Conservation (phyloP, 345 rosid genomes). For the Cardamine resedifolia region DNA sequence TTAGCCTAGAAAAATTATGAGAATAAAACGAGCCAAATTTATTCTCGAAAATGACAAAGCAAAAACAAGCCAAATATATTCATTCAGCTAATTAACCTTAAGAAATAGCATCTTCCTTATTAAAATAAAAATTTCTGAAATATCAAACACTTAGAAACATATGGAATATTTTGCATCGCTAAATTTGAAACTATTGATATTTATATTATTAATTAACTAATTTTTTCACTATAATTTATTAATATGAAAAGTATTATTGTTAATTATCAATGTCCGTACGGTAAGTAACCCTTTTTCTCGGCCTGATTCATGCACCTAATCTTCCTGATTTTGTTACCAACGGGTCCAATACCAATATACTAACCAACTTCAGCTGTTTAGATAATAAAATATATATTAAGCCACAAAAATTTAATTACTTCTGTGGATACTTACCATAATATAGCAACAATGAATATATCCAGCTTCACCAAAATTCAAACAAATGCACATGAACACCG, state of each 20-base stretch:
- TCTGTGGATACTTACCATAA: neutral
- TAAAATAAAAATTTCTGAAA: neutral
- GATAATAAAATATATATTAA: neutral
- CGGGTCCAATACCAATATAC: neutral
- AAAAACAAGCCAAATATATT: no score
- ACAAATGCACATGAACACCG: neutral
- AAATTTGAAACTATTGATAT: neutral
- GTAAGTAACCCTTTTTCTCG: neutral
- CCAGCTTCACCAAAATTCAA: neutral
- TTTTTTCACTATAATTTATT: neutral
- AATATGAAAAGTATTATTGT: neutral
- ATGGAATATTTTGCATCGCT: neutral
- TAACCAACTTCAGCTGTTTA: neutral
- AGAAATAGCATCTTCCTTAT: neutral
- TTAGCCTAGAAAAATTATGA: no score
- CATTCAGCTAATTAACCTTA: no score
- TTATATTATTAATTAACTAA: neutral
- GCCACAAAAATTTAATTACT: neutral
- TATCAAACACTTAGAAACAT: neutral
- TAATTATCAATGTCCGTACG: neutral
- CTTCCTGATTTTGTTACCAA: slow-evolving; percentile 3
- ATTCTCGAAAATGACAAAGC: no score
- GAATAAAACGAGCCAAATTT: no score
- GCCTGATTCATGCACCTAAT: slow-evolving; percentile 18
- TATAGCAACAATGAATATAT: neutral